Percentiles rank a stretch among this genome's conserved stretches.
phyloP scores from a whole-genome alignment of 306 rosid species.

The Acacia melanoxylon region DNA sequence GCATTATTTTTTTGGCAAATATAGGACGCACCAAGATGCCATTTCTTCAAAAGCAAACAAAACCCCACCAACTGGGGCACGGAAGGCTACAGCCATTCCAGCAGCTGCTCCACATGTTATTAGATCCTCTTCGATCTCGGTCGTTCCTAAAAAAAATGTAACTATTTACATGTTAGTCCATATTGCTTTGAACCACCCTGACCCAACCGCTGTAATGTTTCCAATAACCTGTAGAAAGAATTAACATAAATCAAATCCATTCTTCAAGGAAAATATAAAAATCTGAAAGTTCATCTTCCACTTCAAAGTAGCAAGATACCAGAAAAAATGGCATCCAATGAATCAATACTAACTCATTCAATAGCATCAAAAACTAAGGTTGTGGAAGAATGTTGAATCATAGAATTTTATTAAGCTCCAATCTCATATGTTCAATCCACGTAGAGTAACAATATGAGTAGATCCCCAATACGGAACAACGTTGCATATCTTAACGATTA shows the following conservation, averaged over 20 bases:
- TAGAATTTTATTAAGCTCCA: neutral
- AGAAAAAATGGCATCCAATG: neutral
- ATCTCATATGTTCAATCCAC: neutral
- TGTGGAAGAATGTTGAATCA: neutral
- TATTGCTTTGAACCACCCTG: conserved; percentile 84
- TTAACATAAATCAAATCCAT: conserved; percentile 26
- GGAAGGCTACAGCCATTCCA: conserved; percentile 94
- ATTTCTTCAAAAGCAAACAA: conserved; percentile 94
- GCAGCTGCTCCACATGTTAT: conserved; percentile 90
- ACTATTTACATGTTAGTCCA: conserved; percentile 80
- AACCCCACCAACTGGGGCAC: conserved; percentile 95
- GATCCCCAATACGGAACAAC: neutral
- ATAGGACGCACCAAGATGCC: conserved; percentile 78
- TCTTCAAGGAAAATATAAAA: conserved; percentile 22
- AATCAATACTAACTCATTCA: neutral
- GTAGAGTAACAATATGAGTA: neutral
- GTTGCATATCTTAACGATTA: conserved; percentile 67
- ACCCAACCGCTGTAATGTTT: conserved; percentile 82
- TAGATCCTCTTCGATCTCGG: conserved; percentile 85
- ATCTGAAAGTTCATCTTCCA: neutral
- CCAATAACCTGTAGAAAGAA: conserved; percentile 71
- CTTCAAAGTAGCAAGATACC: neutral
- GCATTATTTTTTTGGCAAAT: too few species aligned
- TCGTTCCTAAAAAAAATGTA: conserved; percentile 78
- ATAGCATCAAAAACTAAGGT: neutral